These are phyloP conservation scores for Trypanosoma melophagium DNA, from an alignment of 208 protist species.

Conservation along the genomic window DNA sequence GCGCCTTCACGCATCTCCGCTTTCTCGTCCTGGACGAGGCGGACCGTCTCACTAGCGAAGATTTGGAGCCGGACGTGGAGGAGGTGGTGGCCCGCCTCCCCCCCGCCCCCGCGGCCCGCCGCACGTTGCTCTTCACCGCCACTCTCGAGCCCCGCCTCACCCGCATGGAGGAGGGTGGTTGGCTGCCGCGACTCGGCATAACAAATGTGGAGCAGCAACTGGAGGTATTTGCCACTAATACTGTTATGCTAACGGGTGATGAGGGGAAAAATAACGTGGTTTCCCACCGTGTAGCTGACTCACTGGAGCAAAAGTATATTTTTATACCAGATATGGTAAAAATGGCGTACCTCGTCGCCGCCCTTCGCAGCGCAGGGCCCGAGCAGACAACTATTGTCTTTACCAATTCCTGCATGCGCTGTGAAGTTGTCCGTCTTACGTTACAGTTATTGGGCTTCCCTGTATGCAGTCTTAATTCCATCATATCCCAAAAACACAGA, in stretches of 20 bases:
- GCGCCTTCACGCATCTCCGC: constrained; percentile 65
- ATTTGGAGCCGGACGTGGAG: constrained; percentile 59
- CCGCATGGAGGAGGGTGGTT: constrained; percentile 20
- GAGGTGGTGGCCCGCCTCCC: constrained; percentile 43
- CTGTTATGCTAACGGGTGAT: constrained; percentile 3
- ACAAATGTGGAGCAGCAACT: constrained; percentile 19
- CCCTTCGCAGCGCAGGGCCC: constrained; percentile 53
- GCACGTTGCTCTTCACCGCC: constrained; percentile 73
- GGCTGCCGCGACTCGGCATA: constrained; percentile 49
- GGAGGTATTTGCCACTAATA: constrained; percentile 31
- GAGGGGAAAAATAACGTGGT: not conserved
- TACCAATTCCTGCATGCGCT: constrained; percentile 79
- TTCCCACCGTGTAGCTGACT: constrained; percentile 40
- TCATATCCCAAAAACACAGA: constrained; percentile 96
- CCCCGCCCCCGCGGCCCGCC: constrained; percentile 35
- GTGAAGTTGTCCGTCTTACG: constrained; percentile 82
- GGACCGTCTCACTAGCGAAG: constrained; percentile 75
- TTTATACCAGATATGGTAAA: constrained; percentile 88
- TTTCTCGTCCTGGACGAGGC: constrained; percentile 89
- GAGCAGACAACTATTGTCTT: constrained; percentile 85
- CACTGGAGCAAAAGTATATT: constrained; percentile 59
- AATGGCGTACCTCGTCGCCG: constrained; percentile 73
- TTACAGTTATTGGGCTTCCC: constrained; percentile 94
- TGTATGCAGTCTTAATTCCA: constrained; percentile 96
- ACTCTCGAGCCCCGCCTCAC: constrained; percentile 72